Evolutionary conservation across 2,329 filamentous ascomycete species (phyloP), one percentile per base, ranked within the genome.

Genomic region (Pyrenophora teres): DNA sequence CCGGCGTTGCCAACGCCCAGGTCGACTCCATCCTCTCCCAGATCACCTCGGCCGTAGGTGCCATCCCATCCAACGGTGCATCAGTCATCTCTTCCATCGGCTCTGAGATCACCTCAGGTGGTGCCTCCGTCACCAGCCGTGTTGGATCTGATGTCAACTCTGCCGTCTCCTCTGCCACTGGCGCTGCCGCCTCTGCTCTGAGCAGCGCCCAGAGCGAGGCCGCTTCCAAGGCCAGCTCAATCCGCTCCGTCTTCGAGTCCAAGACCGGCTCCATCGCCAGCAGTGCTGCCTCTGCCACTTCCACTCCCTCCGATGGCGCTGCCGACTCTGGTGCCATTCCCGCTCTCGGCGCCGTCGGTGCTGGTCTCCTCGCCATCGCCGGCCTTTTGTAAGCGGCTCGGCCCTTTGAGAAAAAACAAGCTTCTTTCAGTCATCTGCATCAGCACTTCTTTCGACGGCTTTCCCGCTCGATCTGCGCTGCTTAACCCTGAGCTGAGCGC

Each of bases 381-480:
- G 67, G 65, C 56, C 64, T 71, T 33, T 69, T 73, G 66, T 73
- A 72, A 56, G 59, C 38, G 51, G 27, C 16, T 37, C 23, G 19
- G 30, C 23, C 32, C 27, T 15, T 27, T 18, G 2, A 7, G 9
- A 3, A 27, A 7, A 30, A 30, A 45, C 19, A n/a, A 19, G 23
- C 18, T 25, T 30, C 16, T 27, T 41, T 40, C 40, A 21, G 47
- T 40, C 23, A 32, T 37, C 40, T 30, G 15, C 40, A 19, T n/a
- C 16, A 52, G 49, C 52, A 49, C 47, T 44, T 48, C 46, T 33
- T 45, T 47, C 36, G 38, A 44, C 42, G 40, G 31, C 32, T 48
- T 53, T 30, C 27, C 36, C 21, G 27, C 46, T 44, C 43, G 23
- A 31, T 37, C 45, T 43, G 43, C 43, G 32, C 2, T 40, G 16